These are phyloP conservation scores for Aspergillus sp. DNA, from an alignment of 2,329 filamentous ascomycete species.

Conservation along the genomic window DNA sequence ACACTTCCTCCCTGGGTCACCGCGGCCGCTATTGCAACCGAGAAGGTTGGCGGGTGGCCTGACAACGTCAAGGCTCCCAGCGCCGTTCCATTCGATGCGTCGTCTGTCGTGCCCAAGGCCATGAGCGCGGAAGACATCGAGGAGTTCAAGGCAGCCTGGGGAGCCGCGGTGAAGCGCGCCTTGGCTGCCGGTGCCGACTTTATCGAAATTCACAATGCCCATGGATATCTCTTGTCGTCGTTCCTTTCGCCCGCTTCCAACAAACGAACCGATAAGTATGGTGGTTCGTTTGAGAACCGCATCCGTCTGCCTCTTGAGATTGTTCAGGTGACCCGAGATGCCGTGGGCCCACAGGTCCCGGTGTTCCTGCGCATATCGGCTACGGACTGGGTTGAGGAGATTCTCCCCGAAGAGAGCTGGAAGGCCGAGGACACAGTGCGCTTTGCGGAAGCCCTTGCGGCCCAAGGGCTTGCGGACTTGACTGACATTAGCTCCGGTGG, in stretches of 20 bases:
- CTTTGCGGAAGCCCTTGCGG: conserved; percentile 60
- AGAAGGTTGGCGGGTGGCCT: conserved; percentile 48
- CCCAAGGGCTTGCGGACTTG: conserved; percentile 63
- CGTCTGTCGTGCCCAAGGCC: conserved; percentile 55
- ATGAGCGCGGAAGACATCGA: conserved; percentile 63
- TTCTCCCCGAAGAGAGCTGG: conserved; percentile 55
- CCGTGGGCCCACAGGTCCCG: conserved; percentile 60
- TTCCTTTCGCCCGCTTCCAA: conserved; percentile 67
- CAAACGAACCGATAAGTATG: conserved; percentile 51
- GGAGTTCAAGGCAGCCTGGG: conserved; percentile 55
- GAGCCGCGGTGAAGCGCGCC: conserved; percentile 50
- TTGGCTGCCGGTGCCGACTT: conserved; percentile 65
- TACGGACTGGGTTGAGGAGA: conserved; percentile 64
- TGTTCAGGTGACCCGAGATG: conserved; percentile 52
- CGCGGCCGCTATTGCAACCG: conserved; percentile 31
- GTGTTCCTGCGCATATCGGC: conserved; percentile 65
- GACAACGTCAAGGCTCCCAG: conserved; percentile 50
- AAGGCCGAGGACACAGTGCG: conserved; percentile 54
- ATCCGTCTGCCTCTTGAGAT: conserved; percentile 60
- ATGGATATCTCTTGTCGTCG: conserved; percentile 65
- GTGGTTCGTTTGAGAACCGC: conserved; percentile 54
- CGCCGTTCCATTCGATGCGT: conserved; percentile 54
- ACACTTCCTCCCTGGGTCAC: conserved; percentile 47
- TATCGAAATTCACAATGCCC: conserved; percentile 72
- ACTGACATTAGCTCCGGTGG: conserved; percentile 75